Conservation (phyloP, 495 filamentous ascomycete genomes). For the Tuber borchii region DNA sequence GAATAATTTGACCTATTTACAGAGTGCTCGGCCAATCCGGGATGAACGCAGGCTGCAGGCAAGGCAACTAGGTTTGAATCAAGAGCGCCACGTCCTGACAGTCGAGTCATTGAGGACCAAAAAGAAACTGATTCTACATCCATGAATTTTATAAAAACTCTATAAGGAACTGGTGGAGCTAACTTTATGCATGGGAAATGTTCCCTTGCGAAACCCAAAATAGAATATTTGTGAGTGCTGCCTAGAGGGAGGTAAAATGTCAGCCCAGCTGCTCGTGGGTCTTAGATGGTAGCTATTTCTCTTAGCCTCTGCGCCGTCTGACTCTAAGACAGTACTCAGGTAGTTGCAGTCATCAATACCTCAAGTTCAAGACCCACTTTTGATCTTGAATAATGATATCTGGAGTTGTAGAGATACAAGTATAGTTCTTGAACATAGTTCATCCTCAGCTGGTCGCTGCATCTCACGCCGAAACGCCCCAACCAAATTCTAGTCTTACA, state of each 20-base stretch:
- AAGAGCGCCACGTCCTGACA: neutral
- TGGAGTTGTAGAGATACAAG: neutral
- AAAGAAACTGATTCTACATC: neutral
- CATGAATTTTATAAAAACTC: neutral
- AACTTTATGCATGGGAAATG: neutral
- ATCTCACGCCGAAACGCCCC: neutral
- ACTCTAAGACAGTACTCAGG: neutral
- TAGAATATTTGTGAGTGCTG: neutral
- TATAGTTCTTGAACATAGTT: neutral
- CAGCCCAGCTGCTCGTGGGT: neutral
- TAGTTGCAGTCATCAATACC: neutral
- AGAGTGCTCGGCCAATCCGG: neutral
- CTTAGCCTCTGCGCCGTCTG: neutral
- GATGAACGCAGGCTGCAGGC: neutral
- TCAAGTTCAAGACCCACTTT: neutral
- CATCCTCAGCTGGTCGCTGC: neutral
- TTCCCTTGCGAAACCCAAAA: neutral
- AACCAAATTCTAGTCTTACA: neutral
- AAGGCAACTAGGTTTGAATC: neutral
- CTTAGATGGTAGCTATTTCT: neutral
- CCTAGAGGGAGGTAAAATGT: neutral
- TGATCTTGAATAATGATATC: neutral
- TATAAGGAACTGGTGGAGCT: neutral
- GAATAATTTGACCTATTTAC: neutral
- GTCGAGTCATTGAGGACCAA: neutral